Evolutionary conservation across 2,329 filamentous ascomycete species (phyloP), one percentile per base, ranked within the genome.

Genomic region (Aspergillus carbonarius): DNA sequence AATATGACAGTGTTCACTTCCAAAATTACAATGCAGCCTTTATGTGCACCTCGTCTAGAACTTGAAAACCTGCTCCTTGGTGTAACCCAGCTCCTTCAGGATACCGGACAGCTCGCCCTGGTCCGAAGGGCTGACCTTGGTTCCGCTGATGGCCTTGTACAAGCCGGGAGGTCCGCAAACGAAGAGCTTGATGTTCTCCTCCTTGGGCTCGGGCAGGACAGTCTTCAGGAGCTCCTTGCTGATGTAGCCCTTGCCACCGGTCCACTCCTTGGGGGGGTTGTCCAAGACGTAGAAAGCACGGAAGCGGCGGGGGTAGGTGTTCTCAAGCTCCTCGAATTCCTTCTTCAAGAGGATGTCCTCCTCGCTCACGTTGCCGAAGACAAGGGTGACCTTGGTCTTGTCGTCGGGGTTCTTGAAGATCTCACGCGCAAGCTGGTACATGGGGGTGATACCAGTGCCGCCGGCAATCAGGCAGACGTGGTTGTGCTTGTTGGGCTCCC

Each of bases 371-470:
- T 98, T 99, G 67, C 92, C 95, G 72, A 93, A 97, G 37, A 99
- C 85, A 32, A 99, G 87, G 5, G 93, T 98, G 42, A 99, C 92
- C 83, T 96, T 96, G 69, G 95, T 99, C 86, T 95, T 93, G 81
- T 99, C 95, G 44, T 91, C 86, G 60, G 93, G 92, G 85, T 97
- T 96, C 79, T 89, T 91, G 87, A 98, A 96, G 80, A 99, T 96
- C 72, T 88, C 85, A 63, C 91, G 91, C 65, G 87, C 83, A 47
- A 99, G 87, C 83, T 99, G 95, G 83, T 91, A 98, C 93, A 98
- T 97, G 67, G 95, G 95, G 10, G 95, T 95, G 76, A 99, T 96
- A 61, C 95, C 95, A 7, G 95, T 97, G 65, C 95, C 95, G 69
- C 95, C 95, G n/a, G 93, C 92, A 63, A 99, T 77, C 68, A 81